Evolutionary conservation across 345 rosid species (phyloP).

Genomic region (Raphanus raphanistrum): DNA sequence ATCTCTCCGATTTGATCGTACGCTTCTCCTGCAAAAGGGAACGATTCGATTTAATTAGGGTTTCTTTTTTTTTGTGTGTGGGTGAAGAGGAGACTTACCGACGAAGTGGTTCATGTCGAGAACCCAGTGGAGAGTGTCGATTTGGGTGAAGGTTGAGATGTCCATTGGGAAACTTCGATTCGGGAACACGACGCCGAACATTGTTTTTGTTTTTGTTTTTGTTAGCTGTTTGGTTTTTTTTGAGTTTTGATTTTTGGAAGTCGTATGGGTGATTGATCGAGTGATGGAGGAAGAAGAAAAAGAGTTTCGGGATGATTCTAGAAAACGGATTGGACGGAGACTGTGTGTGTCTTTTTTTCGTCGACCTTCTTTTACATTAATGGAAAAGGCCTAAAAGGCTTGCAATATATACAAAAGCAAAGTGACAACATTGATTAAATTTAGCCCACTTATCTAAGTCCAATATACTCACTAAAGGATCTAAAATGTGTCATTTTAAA

Average conservation of each 20-base stretch:
- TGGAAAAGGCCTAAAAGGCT: too few species aligned
- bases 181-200: slow-evolving; percentile 98
- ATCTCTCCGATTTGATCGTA: slow-evolving; percentile 79
- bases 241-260: not conserved
- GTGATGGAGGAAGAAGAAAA: not conserved
- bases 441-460: too few species aligned
- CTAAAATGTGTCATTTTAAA: too few species aligned
- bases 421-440: too few species aligned
- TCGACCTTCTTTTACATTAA: too few species aligned
- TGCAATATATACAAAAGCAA: too few species aligned
- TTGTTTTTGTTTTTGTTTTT: slow-evolving; percentile 14
- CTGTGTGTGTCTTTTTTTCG: too few species aligned
- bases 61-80: not conserved
- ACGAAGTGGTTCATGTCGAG: slow-evolving; percentile 98
- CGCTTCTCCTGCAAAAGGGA: slow-evolving; percentile 57
- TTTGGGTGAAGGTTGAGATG: slow-evolving; percentile 82
- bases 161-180: slow-evolving; percentile 95
- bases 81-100: slow-evolving; percentile 40
- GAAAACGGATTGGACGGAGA: not conserved
- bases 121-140: slow-evolving; percentile 90
- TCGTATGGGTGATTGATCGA: not conserved
- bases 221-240: not conserved
- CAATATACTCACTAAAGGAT: too few species aligned
- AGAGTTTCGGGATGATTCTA: slow-evolving; percentile 14
- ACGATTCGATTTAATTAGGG: not conserved